phyloP scores from a whole-genome alignment of 2,329 filamentous ascomycete genomes.

The Pleoardoris graminearum region DNA sequence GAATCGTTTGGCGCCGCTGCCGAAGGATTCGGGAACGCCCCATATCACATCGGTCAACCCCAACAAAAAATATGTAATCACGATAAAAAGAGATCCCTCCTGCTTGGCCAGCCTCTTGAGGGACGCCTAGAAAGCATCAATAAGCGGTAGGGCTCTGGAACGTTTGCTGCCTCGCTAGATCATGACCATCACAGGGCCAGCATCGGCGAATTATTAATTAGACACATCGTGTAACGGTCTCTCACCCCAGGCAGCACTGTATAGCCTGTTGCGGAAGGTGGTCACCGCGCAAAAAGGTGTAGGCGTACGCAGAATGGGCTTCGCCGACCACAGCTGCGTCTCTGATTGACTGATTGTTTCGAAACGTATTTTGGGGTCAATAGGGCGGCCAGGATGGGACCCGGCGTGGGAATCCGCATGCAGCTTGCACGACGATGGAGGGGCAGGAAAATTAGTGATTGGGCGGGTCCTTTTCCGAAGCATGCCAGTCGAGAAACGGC shows the following conservation, averaged over 20 bases:
- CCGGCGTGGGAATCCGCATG: constrained; percentile 16
- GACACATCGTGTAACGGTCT: constrained; percentile 7
- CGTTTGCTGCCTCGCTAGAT: constrained; percentile 14
- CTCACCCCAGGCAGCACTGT: constrained; percentile 9
- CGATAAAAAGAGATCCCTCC: constrained; percentile 7
- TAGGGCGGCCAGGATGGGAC: constrained; percentile 5
- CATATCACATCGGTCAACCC: constrained; percentile 17
- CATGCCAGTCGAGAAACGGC: constrained; percentile 14
- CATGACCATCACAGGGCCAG: background rate
- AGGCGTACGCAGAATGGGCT: constrained; percentile 1
- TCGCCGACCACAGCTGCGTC: constrained; percentile 7
- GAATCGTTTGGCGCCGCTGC: constrained; percentile 7
- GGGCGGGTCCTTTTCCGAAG: constrained; percentile 16
- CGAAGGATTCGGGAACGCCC: constrained; percentile 19
- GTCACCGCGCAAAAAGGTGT: background rate
- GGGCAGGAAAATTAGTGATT: constrained; percentile 9
- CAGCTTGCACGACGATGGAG: constrained; percentile 8
- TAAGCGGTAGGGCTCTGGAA: constrained; percentile 21
- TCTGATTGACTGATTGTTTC: constrained; percentile 24
- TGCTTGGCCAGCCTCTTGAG: constrained; percentile 20
- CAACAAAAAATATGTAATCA: constrained; percentile 6
- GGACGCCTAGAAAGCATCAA: constrained; percentile 4
- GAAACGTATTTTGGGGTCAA: constrained; percentile 13
- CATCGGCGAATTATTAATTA: constrained; percentile 11
- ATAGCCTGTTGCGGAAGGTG: constrained; percentile 14